phyloP scores from a whole-genome alignment of 352 stramenopile species.

The Pythium rishiriense region DNA sequence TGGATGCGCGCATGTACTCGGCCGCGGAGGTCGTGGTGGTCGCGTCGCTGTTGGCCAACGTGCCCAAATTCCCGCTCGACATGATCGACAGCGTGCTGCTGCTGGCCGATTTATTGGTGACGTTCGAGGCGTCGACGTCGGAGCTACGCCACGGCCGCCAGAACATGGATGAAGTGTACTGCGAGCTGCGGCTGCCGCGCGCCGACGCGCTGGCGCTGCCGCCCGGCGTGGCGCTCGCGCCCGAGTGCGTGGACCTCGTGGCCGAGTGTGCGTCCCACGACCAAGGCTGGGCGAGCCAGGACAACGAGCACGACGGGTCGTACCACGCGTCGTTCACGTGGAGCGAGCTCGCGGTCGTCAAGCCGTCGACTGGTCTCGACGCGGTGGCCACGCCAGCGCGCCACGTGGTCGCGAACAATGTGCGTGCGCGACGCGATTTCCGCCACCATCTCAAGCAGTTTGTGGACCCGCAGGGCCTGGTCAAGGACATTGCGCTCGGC shows the following conservation, averaged over 20 bases:
- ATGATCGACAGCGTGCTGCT: conserved; percentile 48
- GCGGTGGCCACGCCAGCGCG: conserved; percentile 31
- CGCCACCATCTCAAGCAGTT: conserved; percentile 67
- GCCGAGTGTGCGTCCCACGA: conserved; percentile 67
- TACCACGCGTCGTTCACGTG: conserved; percentile 66
- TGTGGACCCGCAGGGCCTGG: conserved; percentile 29
- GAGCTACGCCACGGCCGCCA: conserved; percentile 29
- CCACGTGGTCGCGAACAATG: conserved; percentile 42
- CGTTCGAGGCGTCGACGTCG: conserved; percentile 42
- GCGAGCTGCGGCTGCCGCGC: conserved; percentile 43
- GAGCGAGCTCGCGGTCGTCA: conserved; percentile 54
- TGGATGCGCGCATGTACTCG: conserved; percentile 8
- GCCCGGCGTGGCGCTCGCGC: conserved; percentile 35
- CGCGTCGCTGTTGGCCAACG: conserved; percentile 24
- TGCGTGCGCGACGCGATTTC: conserved; percentile 43
- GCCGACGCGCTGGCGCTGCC: conserved; percentile 39
- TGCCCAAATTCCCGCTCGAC: conserved; percentile 28
- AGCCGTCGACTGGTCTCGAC: conserved; percentile 18
- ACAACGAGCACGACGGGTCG: conserved; percentile 46
- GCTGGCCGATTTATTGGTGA: conserved; percentile 52
- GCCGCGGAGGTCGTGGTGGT: conserved; percentile 40
- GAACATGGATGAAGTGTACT: conserved; percentile 64
- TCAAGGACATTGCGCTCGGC: conserved; percentile 43
- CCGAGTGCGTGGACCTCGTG: conserved; percentile 42
- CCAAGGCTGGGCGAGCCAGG: conserved; percentile 61